phyloP scores from a whole-genome alignment of 2,329 filamentous ascomycete genomes.

The Fonsecaea monophora region DNA sequence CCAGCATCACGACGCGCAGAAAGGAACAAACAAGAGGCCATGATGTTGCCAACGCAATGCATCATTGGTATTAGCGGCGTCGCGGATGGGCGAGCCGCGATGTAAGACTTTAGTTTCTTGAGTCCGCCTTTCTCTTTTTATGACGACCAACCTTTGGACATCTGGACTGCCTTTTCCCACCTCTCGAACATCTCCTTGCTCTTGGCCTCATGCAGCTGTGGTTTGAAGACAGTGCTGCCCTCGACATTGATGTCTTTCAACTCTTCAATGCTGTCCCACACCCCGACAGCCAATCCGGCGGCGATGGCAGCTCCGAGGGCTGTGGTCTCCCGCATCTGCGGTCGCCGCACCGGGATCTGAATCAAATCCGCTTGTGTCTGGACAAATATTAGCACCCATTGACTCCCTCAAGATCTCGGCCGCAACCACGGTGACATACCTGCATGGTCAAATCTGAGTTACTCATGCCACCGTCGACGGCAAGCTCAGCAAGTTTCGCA shows the following conservation, averaged over 20 bases:
- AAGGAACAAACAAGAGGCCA: background rate
- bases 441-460: slow-evolving; percentile 75
- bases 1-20: background rate
- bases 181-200: slow-evolving; percentile 67
- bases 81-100: background rate
- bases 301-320: slow-evolving; percentile 87
- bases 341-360: slow-evolving; percentile 80
- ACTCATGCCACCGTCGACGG: slow-evolving; percentile 88
- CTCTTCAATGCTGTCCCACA: slow-evolving; percentile 79
- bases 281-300: slow-evolving; percentile 81
- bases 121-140: slow-evolving; percentile 54
- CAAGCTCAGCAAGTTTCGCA: slow-evolving; percentile 74
- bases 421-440: slow-evolving; percentile 6
- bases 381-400: slow-evolving; percentile 1
- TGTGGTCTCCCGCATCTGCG: slow-evolving; percentile 88
- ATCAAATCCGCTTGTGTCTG: slow-evolving; percentile 80
- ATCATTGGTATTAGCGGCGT: slow-evolving; percentile 2
- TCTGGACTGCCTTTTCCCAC: slow-evolving; percentile 79
- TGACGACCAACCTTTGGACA: slow-evolving; percentile 58
- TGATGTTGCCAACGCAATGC: background rate
- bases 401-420: background rate
- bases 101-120: background rate
- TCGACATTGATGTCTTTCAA: slow-evolving; percentile 74
- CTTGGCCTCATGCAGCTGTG: slow-evolving; percentile 57
- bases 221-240: slow-evolving; percentile 73